phyloP scores from a whole-genome alignment of 306 rosid species.

The Prinsepia uniflora region DNA sequence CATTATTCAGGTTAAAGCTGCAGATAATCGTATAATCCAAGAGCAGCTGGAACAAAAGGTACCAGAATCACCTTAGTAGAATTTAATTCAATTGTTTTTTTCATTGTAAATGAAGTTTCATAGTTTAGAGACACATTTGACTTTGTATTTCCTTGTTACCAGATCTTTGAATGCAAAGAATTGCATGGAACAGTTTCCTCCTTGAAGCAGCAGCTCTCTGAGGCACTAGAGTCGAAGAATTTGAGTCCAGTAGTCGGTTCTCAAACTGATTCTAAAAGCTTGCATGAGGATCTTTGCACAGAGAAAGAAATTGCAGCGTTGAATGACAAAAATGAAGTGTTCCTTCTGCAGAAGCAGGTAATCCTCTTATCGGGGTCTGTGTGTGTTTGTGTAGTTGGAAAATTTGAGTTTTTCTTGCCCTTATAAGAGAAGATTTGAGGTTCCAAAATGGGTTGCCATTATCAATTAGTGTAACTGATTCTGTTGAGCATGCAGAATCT shows the following conservation, averaged over 20 bases:
- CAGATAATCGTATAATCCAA: conserved; percentile 91
- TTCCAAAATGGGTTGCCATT: not conserved
- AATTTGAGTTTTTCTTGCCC: not conserved
- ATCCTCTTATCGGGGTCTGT: not conserved
- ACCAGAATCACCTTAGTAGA: conserved; percentile 15
- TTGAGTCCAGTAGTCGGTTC: conserved; percentile 36
- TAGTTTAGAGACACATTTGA: conserved; percentile 18
- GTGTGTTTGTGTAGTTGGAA: conserved; percentile 4
- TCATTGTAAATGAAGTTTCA: conserved; percentile 7
- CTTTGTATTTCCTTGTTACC: conserved; percentile 31
- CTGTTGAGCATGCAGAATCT: not conserved
- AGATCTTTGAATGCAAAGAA: conserved; percentile 73
- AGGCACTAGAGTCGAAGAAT: conserved; percentile 51
- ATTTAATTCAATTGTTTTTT: conserved; percentile 1
- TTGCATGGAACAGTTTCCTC: conserved; percentile 66
- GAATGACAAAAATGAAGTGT: conserved; percentile 35
- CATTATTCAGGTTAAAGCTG: conserved; percentile 74
- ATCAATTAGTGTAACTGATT: not conserved
- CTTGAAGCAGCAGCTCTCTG: conserved; percentile 77
- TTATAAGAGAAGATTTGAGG: not conserved
- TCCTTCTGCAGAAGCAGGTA: conserved; percentile 64
- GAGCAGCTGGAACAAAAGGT: conserved; percentile 94
- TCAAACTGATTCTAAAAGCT: conserved; percentile 31
- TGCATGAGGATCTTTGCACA: conserved; percentile 29
- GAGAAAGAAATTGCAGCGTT: conserved; percentile 32